Evolutionary conservation across 2,329 filamentous ascomycete species (phyloP).

Genomic region (Cladophialophora immunda): DNA sequence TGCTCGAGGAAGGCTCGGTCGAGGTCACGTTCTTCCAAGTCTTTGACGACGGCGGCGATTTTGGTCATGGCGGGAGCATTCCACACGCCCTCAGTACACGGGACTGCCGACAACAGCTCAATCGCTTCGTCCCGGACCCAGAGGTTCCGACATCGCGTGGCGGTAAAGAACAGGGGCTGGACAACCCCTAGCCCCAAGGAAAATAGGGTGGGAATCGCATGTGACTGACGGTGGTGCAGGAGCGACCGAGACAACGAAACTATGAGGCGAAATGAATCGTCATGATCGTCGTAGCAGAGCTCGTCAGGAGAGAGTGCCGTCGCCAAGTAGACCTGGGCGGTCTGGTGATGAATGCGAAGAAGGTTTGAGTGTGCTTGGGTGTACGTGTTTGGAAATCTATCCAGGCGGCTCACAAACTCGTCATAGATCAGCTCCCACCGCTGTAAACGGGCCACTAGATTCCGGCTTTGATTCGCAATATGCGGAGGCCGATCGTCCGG

Average conservation of each 20-base stretch:
- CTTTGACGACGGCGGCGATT: constrained; percentile 8
- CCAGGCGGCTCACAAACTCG: background rate
- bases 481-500: constrained; percentile 1
- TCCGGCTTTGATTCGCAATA: background rate
- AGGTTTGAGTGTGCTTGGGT: constrained; percentile 5
- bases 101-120: background rate
- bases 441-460: background rate
- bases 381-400: constrained; percentile 4
- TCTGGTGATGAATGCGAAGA: constrained; percentile 6
- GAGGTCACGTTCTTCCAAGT: constrained; percentile 10
- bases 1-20: constrained; percentile 1
- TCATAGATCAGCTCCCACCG: constrained; percentile 7
- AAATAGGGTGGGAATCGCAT: background rate
- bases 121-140: constrained; percentile 15
- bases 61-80: constrained; percentile 14
- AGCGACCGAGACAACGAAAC: constrained; percentile 5
- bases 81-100: constrained; percentile 8
- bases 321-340: constrained; percentile 5
- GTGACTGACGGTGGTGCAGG: background rate
- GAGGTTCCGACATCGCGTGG: constrained; percentile 11
- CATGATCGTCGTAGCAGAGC: constrained; percentile 16
- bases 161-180: constrained; percentile 13
- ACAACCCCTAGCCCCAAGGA: constrained; percentile 11
- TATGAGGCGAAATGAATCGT: constrained; percentile 8
- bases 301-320: constrained; percentile 8